Evolutionary conservation across 1,284 basidiomycete species (phyloP).

Genomic region (Austroboletus novae-zelandiae): DNA sequence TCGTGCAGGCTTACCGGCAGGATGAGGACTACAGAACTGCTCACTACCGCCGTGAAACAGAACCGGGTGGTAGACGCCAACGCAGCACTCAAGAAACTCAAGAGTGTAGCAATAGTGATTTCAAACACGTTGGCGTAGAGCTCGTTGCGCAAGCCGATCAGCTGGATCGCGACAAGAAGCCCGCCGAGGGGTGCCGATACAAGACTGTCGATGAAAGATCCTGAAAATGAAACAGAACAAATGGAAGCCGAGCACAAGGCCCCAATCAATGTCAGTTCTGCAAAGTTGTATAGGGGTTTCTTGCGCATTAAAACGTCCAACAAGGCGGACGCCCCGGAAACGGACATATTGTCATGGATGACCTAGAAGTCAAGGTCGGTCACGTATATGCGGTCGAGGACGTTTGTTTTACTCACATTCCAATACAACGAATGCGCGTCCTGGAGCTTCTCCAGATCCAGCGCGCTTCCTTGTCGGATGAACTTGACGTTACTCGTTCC

Average conservation of each 20-base stretch:
- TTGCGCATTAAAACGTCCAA: constrained; percentile 79
- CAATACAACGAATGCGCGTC: constrained; percentile 80
- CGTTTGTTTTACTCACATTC: constrained; percentile 49
- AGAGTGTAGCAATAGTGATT: constrained; percentile 75
- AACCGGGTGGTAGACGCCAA: constrained; percentile 70
- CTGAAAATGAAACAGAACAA: constrained; percentile 67
- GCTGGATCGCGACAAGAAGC: constrained; percentile 76
- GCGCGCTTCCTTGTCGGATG: constrained; percentile 71
- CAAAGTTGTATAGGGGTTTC: constrained; percentile 59
- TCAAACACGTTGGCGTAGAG: constrained; percentile 87
- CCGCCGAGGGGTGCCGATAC: constrained; percentile 77
- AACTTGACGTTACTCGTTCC: constrained; percentile 87
- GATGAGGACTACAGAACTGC: constrained; percentile 84
- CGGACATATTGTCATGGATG: constrained; percentile 83
- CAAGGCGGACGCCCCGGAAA: constrained; percentile 72
- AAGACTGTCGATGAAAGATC: constrained; percentile 80
- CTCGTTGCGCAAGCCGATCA: constrained; percentile 74
- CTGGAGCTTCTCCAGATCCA: constrained; percentile 78
- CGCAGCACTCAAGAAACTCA: constrained; percentile 82
- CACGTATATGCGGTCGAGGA: background rate
- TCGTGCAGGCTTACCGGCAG: constrained; percentile 57
- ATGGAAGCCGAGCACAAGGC: constrained; percentile 84
- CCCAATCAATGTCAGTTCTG: constrained; percentile 73
- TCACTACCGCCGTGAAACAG: constrained; percentile 86
- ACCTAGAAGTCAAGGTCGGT: constrained; percentile 43